Base-by-base conservation (phyloP, 805 yeast genomes). In the Candida ponderosae region DNA sequence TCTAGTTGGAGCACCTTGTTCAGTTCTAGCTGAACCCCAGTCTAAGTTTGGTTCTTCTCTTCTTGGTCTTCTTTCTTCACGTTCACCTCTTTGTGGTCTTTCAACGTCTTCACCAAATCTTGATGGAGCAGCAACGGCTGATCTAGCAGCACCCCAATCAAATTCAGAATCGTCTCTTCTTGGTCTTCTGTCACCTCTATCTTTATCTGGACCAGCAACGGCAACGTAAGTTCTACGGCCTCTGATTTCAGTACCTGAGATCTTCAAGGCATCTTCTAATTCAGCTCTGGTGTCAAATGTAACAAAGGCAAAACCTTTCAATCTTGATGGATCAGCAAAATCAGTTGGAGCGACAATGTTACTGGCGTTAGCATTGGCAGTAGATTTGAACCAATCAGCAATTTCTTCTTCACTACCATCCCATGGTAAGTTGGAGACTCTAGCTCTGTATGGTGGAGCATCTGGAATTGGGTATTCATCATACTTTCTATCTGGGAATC, bases 401-500 rank as follows among this genome's bases (percentile, higher is more conserved):
- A 83, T 67, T 37, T 68, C 74, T 28, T 68, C 76, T 60, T 90
- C 97, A 33, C 68, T 60, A 32, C 76, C 73, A 40, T 83, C 89
- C 79, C 84, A 82, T 42, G 96, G 86, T 55, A 93, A 74, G 65
- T 89, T 88, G 56, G 76, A 76, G 47, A 90, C 71, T 58, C 86
- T 77, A n/a, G 96, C 97, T 53, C 84, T 81, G 71, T 63, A 93
- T 38, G 99, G 99, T 16, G 97, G 88, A 36, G 65, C 72, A 51
- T 87, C 90, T 33, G 99, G 99, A 42, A 93, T 71, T 31, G 96
- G 95, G 49, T 65, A 82, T 56, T 81, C 89, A 24, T 11, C 28
- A 24, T 24, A 24, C 28, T 66, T 70, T 62, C 85, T 74, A 44
- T 73, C 76, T 46, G 65, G 64, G 46, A 66, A 51, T 36, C 60